Evolutionary conservation across 2,329 filamentous ascomycete genomes (phyloP).

Genomic region (Neopestalotiopsis sp.): DNA sequence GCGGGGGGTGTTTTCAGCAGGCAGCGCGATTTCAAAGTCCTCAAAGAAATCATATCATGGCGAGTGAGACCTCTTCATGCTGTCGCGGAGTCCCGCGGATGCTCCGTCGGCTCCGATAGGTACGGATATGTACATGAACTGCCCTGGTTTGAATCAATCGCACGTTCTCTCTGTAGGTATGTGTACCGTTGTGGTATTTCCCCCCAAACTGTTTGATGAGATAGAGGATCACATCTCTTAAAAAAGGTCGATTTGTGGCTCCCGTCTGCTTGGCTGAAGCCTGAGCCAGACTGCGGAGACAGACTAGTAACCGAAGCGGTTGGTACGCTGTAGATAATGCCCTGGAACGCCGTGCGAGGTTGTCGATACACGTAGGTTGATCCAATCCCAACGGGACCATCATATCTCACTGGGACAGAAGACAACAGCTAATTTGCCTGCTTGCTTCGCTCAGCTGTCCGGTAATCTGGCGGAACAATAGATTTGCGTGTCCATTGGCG

Average conservation of each 20-base stretch:
- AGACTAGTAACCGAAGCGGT: not conserved
- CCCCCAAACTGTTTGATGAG: no score
- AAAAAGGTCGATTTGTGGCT: not conserved
- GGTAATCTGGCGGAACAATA: no score
- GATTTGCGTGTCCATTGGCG: no score
- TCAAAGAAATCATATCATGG: not conserved
- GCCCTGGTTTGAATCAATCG: not conserved
- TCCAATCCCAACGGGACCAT: no score
- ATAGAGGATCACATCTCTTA: not conserved
- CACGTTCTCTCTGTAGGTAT: not conserved
- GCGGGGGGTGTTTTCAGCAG: not conserved
- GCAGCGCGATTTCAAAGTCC: not conserved
- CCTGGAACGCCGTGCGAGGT: slow-evolving; percentile 2
- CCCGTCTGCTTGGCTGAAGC: not conserved
- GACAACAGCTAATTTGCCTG: no score
- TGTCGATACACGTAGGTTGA: not conserved
- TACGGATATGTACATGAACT: not conserved
- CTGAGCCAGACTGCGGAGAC: not conserved
- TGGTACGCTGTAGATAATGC: not conserved
- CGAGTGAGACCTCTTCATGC: slow-evolving; percentile 1
- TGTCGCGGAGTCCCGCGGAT: not conserved
- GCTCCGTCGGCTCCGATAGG: not conserved
- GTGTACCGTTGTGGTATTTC: no score
- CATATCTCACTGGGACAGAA: no score
- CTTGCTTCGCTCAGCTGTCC: no score